Evolutionary conservation across 805 yeast genomes (phyloP), one percentile per base, ranked within the genome.

Genomic region (Candida tibetensis): DNA sequence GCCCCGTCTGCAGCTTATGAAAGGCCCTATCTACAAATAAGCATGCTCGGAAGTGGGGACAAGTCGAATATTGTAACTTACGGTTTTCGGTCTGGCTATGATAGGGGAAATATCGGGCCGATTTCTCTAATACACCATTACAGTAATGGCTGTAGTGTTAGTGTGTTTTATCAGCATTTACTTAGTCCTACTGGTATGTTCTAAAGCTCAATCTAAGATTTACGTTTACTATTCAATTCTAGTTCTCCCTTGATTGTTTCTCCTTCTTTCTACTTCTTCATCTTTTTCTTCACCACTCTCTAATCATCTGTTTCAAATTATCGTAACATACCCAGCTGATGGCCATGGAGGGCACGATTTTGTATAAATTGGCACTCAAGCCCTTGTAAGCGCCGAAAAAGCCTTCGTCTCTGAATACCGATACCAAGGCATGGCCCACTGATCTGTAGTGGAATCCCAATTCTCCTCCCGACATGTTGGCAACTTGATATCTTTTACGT

Each of bases 331-430:
- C 69, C 96, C 97, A 91, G 43, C 91, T 87, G 13, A 90, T 88
- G 3, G 98, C 98, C 90, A 93, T 91, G 10, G 93, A 81, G 0
- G 98, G 97, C 32, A 88, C 85, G 3, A 91, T 93, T 57, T 90
- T 91, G 70, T 85, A 82, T 57, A 87, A 69, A 55, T 88, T 88
- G 1, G 95, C 93, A 2, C 80, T 72, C 58, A 83, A 68, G 0
- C 91, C 91, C 51, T 77, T 82, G 64, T 82, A 84, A 27, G 84
- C 76, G 1, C 90, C 91, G 30, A 58, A 65, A 34, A 72, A 66
- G 1, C 97, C 97, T 59, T 91, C 98, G 15, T 71, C 64, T 45
- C 63, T 71, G 41, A 83, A 80, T 26, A 91, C 87, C 4, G 83
- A 74, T 3, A 63, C 56, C 22, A 91, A 58, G 0, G 97, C 98